A percentile compares a stretch with the other conserved stretches of the same genome.
phyloP scores from a whole-genome alignment of 208 protist species.

The Endotrypanum monterogeii region DNA sequence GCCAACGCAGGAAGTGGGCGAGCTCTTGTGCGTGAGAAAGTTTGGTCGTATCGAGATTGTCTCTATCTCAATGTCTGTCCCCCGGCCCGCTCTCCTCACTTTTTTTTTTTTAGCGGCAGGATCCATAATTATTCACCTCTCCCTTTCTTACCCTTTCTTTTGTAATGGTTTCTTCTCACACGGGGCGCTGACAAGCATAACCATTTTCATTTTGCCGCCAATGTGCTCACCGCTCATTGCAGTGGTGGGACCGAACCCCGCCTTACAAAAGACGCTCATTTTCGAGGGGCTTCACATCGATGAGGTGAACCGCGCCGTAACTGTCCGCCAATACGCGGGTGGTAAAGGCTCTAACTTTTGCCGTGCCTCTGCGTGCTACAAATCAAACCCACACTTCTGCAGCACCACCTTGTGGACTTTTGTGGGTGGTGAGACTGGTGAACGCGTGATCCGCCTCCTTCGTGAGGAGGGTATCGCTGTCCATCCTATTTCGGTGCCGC shows the following conservation, averaged over 20 bases:
- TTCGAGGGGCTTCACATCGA: constrained; percentile 30
- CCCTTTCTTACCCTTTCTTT: not conserved
- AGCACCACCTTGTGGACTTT: constrained; percentile 30
- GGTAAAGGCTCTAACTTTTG: constrained; percentile 53
- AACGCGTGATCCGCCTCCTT: constrained; percentile 21
- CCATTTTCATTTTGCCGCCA: not conserved
- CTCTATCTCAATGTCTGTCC: not conserved
- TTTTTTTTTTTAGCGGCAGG: not conserved
- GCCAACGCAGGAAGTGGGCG: too few relatives aligned
- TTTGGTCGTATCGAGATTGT: not conserved
- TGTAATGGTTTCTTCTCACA: not conserved
- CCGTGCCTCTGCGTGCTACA: constrained; percentile 30
- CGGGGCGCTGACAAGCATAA: not conserved
- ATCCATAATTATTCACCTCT: not conserved
- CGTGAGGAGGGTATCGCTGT: constrained; percentile 28
- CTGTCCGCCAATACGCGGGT: constrained; percentile 29
- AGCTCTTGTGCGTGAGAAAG: not conserved
- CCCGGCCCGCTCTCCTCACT: not conserved
- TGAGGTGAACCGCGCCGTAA: constrained; percentile 35
- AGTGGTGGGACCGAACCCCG: constrained; percentile 39
- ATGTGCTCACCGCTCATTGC: constrained; percentile 17
- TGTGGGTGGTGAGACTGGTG: constrained; percentile 32
- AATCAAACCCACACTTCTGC: constrained; percentile 10
- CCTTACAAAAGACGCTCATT: constrained; percentile 38
- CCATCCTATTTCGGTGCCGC: constrained; percentile 16